These are phyloP conservation scores for Gremmenia infestans DNA, from an alignment of 2,329 filamentous ascomycete genomes.

Conservation along the genomic window DNA sequence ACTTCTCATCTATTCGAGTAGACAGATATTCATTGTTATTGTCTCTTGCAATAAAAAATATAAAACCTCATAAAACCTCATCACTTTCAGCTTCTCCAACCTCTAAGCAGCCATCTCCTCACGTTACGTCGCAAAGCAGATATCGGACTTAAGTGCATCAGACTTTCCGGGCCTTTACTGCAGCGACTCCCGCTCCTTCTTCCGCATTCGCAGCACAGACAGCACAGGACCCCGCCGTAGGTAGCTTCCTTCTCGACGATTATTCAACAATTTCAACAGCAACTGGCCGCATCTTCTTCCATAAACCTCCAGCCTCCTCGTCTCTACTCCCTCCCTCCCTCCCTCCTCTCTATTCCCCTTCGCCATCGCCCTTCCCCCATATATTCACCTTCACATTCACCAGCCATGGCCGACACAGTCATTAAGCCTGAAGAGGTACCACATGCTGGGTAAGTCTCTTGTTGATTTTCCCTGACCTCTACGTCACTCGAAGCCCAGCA, in stretches of 20 bases:
- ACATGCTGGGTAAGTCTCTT: slow-evolving; percentile 45
- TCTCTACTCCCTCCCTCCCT: slow-evolving; percentile 13
- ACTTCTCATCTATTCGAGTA: not conserved
- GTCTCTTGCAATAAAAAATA: no score
- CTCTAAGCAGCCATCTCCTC: no score
- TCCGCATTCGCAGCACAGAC: not conserved
- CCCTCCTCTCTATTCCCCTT: slow-evolving; percentile 10
- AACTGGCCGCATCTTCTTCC: not conserved
- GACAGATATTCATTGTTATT: not conserved
- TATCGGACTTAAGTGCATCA: no score
- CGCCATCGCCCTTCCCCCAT: slow-evolving; percentile 8
- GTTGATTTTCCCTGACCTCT: slow-evolving; percentile 12
- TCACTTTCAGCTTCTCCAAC: no score
- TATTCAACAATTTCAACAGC: not conserved
- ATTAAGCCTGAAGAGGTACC: slow-evolving; percentile 44
- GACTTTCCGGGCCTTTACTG: no score
- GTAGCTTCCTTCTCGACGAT: not conserved
- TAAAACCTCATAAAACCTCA: no score
- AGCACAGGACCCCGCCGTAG: not conserved
- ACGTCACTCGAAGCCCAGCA: slow-evolving; percentile 22
- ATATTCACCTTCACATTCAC: not conserved
- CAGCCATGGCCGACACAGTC: slow-evolving; percentile 45
- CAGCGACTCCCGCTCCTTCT: not conserved
- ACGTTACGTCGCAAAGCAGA: no score
- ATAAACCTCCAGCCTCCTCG: not conserved